phyloP scores from a whole-genome alignment of 1,284 basidiomycete species.

The Moesziomyces parantarcticus region DNA sequence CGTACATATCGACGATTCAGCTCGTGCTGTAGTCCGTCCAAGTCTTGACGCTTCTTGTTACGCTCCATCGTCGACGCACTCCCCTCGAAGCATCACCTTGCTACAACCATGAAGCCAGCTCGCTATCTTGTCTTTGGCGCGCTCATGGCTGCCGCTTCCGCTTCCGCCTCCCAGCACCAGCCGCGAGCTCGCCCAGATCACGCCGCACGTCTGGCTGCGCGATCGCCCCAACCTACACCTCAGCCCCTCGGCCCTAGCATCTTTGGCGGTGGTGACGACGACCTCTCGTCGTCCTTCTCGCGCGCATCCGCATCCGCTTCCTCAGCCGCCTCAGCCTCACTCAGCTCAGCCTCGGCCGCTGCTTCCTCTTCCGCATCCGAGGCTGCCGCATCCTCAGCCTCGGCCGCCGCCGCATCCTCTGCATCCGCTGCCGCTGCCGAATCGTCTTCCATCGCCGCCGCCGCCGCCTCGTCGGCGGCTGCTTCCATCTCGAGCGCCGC shows the following conservation, averaged over 20 bases:
- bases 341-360: slow-evolving; percentile 21
- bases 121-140: slow-evolving; percentile 26
- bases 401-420: slow-evolving; percentile 20
- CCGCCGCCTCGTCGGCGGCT: slow-evolving; percentile 22
- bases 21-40: too few species aligned
- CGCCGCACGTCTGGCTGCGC: slow-evolving; percentile 10
- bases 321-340: slow-evolving; percentile 3
- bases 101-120: slow-evolving; percentile 25
- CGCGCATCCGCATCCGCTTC: slow-evolving; percentile 16
- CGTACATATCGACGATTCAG: too few species aligned
- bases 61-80: too few species aligned
- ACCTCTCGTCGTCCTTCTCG: slow-evolving; percentile 10
- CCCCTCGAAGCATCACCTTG: neutral
- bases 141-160: slow-evolving; percentile 26
- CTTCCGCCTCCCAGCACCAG: slow-evolving; percentile 23
- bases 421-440: slow-evolving; percentile 29
- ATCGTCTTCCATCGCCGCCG: slow-evolving; percentile 33
- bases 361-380: slow-evolving; percentile 25
- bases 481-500: slow-evolving; percentile 24
- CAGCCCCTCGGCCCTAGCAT: slow-evolving; percentile 2
- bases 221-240: slow-evolving; percentile 14
- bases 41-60: too few species aligned
- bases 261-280: slow-evolving; percentile 1
- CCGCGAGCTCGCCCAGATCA: slow-evolving; percentile 22
- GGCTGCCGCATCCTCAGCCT: slow-evolving; percentile 18